Evolutionary conservation across 805 yeast species (phyloP).

Genomic region (Saccharomycopsis fermentans): DNA sequence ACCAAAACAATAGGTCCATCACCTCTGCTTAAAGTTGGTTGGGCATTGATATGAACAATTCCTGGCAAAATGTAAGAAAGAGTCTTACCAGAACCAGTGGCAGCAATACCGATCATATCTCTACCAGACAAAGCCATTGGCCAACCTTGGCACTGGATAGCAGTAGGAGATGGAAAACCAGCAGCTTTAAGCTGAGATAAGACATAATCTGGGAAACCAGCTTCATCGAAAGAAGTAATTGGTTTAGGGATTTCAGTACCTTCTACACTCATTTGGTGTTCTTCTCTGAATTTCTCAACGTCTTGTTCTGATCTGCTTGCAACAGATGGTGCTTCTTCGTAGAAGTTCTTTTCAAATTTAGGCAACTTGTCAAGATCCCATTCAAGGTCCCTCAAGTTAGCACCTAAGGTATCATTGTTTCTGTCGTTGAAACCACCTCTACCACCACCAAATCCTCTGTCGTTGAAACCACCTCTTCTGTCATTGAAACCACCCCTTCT

Average conservation of each 20-base stretch:
- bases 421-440: slow-evolving; percentile 31
- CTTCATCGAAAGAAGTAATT: slow-evolving; percentile 85
- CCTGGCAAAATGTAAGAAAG: slow-evolving; percentile 94
- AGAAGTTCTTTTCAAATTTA: slow-evolving; percentile 90
- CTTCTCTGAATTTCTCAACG: slow-evolving; percentile 63
- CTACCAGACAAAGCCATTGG: slow-evolving; percentile 99
- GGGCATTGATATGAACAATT: slow-evolving; percentile 96
- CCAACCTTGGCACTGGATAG: slow-evolving; percentile 99
- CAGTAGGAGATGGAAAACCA: slow-evolving; percentile 92
- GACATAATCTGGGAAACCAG: slow-evolving; percentile 95
- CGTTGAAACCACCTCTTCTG: slow-evolving; percentile 28
- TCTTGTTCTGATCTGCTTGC: slow-evolving; percentile 66
- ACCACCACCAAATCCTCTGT: slow-evolving; percentile 28
- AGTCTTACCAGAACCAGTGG: slow-evolving; percentile 99
- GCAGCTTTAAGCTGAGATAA: slow-evolving; percentile 78
- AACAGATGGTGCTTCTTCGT: slow-evolving; percentile 75
- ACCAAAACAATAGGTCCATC: slow-evolving; percentile 97
- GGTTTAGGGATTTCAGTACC: slow-evolving; percentile 93
- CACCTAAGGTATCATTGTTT: slow-evolving; percentile 33
- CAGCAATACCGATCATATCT: slow-evolving; percentile 98
- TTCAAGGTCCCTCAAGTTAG: slow-evolving; percentile 56
- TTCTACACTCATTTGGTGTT: slow-evolving; percentile 72
- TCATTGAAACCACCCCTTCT: slow-evolving; percentile 27
- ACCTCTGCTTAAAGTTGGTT: slow-evolving; percentile 84
- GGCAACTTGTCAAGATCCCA: slow-evolving; percentile 76